A percentile compares a stretch with the other conserved stretches of the same genome.
Evolutionary conservation across 1,139 yeast genomes (phyloP).

Genomic region (Pichia sp.): DNA sequence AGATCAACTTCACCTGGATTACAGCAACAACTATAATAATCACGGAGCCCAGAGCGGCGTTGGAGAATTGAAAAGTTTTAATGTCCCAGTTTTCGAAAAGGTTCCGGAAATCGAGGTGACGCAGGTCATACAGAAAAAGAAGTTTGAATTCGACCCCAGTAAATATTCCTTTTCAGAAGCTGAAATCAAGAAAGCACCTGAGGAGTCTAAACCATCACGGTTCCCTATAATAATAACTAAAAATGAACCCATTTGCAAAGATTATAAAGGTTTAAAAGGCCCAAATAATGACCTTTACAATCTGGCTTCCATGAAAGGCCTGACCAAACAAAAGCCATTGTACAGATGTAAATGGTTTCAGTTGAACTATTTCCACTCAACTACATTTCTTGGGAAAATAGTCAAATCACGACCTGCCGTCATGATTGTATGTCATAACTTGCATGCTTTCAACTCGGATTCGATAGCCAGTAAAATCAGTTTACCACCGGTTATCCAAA

Average conservation of each 20-base stretch:
- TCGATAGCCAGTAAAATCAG: constrained; percentile 3
- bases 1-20: too few relatives aligned
- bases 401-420: constrained; percentile 47
- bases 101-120: too few relatives aligned
- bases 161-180: constrained; percentile 9
- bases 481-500: constrained; percentile 20
- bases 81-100: too few relatives aligned
- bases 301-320: constrained; percentile 6
- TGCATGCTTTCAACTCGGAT: constrained; percentile 14
- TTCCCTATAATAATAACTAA: constrained; percentile 6
- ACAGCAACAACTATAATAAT: too few relatives aligned
- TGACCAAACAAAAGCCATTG: constrained; percentile 8
- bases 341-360: constrained; percentile 27
- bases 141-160: too few relatives aligned
- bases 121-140: too few relatives aligned
- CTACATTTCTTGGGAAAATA: constrained; percentile 35
- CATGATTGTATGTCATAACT: constrained; percentile 23
- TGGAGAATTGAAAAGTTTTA: too few relatives aligned
- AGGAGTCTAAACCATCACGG: constrained; percentile 11
- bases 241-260: constrained; percentile 10
- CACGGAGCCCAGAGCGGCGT: too few relatives aligned
- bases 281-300: constrained; percentile 17
- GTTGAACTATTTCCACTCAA: constrained; percentile 35
- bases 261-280: constrained; percentile 17
- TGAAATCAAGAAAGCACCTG: constrained; percentile 13